phyloP scores from a whole-genome alignment of 1,139 yeast genomes.

The Suhomyces terraborum region DNA sequence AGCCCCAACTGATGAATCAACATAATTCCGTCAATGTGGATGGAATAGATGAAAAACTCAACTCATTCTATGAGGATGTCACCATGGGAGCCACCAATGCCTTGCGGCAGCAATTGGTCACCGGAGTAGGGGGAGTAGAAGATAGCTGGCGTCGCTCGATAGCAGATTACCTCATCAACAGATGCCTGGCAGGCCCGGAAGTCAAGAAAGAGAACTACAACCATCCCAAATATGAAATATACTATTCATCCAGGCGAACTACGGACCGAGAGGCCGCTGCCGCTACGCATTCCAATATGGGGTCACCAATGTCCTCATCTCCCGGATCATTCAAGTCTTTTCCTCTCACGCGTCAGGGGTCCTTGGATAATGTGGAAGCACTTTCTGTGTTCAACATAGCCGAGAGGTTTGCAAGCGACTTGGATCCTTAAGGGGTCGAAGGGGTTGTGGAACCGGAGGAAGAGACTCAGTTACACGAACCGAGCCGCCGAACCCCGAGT shows the following conservation, averaged over 20 bases:
- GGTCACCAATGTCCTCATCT: slow-evolving; percentile 7
- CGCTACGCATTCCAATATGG: too few species aligned
- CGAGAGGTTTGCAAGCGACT: slow-evolving; percentile 30
- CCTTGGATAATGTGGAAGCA: slow-evolving; percentile 17
- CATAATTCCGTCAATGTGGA: background rate
- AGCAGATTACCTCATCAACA: slow-evolving; percentile 15
- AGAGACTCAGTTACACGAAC: too few species aligned
- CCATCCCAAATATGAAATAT: slow-evolving; percentile 29
- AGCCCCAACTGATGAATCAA: too few species aligned
- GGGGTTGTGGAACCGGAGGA: background rate
- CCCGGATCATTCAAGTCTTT: slow-evolving; percentile 9
- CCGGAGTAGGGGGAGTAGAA: slow-evolving; percentile 15
- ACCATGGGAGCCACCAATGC: slow-evolving; percentile 18
- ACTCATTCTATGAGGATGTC: slow-evolving; percentile 20
- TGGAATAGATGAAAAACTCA: slow-evolving; percentile 11
- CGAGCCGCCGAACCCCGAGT: too few species aligned
- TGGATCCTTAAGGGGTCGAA: slow-evolving; percentile 1
- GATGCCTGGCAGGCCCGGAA: slow-evolving; percentile 9
- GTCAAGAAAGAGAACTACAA: slow-evolving; percentile 9
- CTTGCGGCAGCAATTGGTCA: slow-evolving; percentile 14
- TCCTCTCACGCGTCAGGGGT: slow-evolving; percentile 5
- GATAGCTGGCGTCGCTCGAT: slow-evolving; percentile 16
- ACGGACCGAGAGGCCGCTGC: slow-evolving; percentile 1
- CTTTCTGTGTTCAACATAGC: slow-evolving; percentile 27
- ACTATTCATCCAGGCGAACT: slow-evolving; percentile 19